Base-by-base conservation (phyloP, 1,284 basidiomycete genomes). In the Mycena citricolor region DNA sequence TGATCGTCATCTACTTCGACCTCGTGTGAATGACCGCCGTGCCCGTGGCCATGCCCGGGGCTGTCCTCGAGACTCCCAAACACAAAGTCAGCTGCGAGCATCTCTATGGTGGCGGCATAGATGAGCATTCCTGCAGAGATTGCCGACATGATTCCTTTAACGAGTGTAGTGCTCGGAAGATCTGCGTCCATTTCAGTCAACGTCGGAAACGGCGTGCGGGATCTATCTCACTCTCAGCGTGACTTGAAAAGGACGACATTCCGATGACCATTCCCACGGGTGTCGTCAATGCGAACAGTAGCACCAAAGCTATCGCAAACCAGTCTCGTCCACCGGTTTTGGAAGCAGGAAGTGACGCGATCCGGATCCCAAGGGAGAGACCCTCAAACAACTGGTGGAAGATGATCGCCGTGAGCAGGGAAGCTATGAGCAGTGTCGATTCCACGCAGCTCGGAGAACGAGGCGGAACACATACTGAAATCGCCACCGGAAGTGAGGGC, bases 311-410 rank as follows among this genome's bases (percentile, higher is more conserved):
- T 1, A 76, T 71, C 32, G 76, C 75, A 33, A 86, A 72, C 66
- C 69, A 70, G 50, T 56, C 34, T 11, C 37, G 32, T 21, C 33
- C 35, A 32, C 26, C 36, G 22, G 22, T 35, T 41, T 28, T 57
- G 50, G 42, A 65, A 44, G 71, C 64, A 0, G 82, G 82, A 4
- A 90, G 68, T 0, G 74, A 71, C 2, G 86, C 79, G 55, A 89
- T 86, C 14, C 86, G 74, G 40, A 88, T 85, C 4, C 86, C 86
- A 17, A 90, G 71, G 1, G 85, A 86, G 7, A 90, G 70, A 0
- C 86, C 86, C 58, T 90, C 86, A 54, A 90, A 90, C 8, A 89
- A 66, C 57, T 90, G 86, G 58, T 90, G 87, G 59, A 90, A 90
- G 36, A 79, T 67, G 28, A 90, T 78, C 1, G 87, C 87, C 10